A percentile compares a stretch with the other conserved stretches of the same genome.
Evolutionary conservation across 2,329 filamentous ascomycete species (phyloP).

Genomic region (Coniochaeta sp.): DNA sequence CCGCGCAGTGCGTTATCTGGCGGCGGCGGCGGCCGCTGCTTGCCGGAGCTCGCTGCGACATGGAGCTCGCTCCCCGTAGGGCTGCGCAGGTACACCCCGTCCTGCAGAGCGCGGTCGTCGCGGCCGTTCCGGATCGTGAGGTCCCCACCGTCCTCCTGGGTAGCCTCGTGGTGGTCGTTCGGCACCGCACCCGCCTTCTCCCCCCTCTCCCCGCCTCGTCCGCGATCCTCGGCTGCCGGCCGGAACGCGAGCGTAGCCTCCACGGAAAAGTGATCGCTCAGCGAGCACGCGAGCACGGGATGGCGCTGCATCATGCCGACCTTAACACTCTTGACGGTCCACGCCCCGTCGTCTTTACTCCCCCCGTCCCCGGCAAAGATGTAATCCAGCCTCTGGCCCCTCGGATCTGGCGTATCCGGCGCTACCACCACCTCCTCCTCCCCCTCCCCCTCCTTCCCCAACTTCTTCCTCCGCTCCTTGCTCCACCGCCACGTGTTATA

Average conservation of each 20-base stretch:
- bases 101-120: slow-evolving; percentile 14
- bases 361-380: slow-evolving; percentile 67
- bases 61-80: slow-evolving; percentile 21
- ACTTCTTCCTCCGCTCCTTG: slow-evolving; percentile 57
- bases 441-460: slow-evolving; percentile 58
- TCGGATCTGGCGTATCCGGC: slow-evolving; percentile 59
- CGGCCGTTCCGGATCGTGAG: slow-evolving; percentile 5
- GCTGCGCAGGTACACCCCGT: slow-evolving; percentile 26
- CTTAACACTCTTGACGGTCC: slow-evolving; percentile 63
- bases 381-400: slow-evolving; percentile 88
- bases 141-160: slow-evolving; percentile 11
- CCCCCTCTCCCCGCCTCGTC: no score
- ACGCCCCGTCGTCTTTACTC: slow-evolving; percentile 29
- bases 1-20: background rate
- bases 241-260: slow-evolving; percentile 64
- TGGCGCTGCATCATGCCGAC: slow-evolving; percentile 80
- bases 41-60: background rate
- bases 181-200: slow-evolving; percentile 1
- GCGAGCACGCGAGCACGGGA: slow-evolving; percentile 71
- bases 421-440: slow-evolving; percentile 54
- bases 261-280: slow-evolving; percentile 93
- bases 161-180: slow-evolving; percentile 8
- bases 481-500: slow-evolving; percentile 94
- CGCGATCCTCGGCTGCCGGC: slow-evolving; percentile 9
- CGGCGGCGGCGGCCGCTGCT: no score